Evolutionary conservation across 495 filamentous ascomycete genomes (phyloP), one percentile per base, ranked within the genome.

Genomic region (Astrothelium subdiscretum): DNA sequence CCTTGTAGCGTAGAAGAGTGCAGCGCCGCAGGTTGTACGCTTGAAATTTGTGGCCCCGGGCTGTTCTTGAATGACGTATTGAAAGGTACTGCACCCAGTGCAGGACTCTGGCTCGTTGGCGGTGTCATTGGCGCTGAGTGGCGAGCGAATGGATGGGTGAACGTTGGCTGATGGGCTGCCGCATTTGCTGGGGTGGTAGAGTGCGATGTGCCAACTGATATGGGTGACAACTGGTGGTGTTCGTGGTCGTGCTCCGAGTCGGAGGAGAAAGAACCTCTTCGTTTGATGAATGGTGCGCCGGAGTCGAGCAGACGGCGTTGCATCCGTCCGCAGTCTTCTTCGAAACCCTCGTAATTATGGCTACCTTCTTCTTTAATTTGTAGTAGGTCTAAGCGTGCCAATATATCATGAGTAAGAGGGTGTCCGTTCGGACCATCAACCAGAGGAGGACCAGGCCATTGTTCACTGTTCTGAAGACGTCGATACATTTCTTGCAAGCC

Each of bases 361-460:
- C 63, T 65, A 20, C 65, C 63, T 18, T 76, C 71, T 24, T 76
- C 68, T 44, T 79, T 78, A 29, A 65, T 43, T 58, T 75, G 68
- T 1, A 87, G 72, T 2, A 82, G 78, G 38, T 82, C 82, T 3
- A 87, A 76, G 22, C 80, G 74, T 26, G 81, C 81, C 10, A 87
- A 76, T 10, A 87, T 78, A 64, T 87, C 83, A 72, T 87, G 85
- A 1, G 83, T 87, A 29, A 85, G 79, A 4, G 85, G 85, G 63
- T 84, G 79, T 4, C 85, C 85, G 57, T 78, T 80, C 24, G 75
- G 61, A 58, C 80, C 77, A 64, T 76, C 75, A 65, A 78, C 75
- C 65, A 86, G 69, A 6, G 69, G 77, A 13, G 78, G 74, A 24
- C 84, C 85, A 1, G 74, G 70, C 85, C 85, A 87, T 40, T 74